Conservation (phyloP, 1,139 yeast genomes). For the Saccharomyces hybrid region DNA sequence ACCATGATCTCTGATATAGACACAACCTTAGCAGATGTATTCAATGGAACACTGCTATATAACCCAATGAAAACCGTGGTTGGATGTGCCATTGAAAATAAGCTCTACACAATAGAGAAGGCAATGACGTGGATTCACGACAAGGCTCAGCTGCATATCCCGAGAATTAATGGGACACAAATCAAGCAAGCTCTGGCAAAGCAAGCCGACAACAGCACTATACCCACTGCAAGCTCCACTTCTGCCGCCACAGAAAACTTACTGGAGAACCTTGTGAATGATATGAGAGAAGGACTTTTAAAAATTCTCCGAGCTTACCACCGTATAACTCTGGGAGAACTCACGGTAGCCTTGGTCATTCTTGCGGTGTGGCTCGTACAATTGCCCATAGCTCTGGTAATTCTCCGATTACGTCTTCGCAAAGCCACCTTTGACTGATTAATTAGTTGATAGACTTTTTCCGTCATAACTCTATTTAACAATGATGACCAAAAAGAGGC, state of each 20-base stretch:
- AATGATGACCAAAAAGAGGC: neutral
- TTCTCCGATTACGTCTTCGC: neutral
- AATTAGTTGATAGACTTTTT: neutral
- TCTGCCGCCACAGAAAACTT: slow-evolving; percentile 4
- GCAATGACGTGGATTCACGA: slow-evolving; percentile 77
- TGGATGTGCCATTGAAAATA: slow-evolving; percentile 71
- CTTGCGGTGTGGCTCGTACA: slow-evolving; percentile 45
- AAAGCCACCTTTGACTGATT: neutral
- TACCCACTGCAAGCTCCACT: neutral
- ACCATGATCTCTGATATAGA: slow-evolving; percentile 46
- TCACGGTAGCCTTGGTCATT: slow-evolving; percentile 39
- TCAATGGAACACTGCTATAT: slow-evolving; percentile 61
- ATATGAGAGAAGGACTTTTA: slow-evolving; percentile 25
- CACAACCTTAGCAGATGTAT: slow-evolving; percentile 46
- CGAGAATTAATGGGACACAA: slow-evolving; percentile 38
- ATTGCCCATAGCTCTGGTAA: slow-evolving; percentile 32
- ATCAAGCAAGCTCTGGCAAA: slow-evolving; percentile 9
- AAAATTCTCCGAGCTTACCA: slow-evolving; percentile 32
- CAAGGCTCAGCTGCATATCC: slow-evolving; percentile 53
- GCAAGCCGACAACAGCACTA: neutral
- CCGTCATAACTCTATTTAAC: neutral
- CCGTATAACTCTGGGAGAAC: slow-evolving; percentile 37
- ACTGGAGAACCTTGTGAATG: slow-evolving; percentile 19
- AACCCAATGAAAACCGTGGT: slow-evolving; percentile 58
- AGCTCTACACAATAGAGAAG: slow-evolving; percentile 51